Base-by-base conservation (phyloP, 192 early-diverging fungal species). In the Geranomyces michiganensis region DNA sequence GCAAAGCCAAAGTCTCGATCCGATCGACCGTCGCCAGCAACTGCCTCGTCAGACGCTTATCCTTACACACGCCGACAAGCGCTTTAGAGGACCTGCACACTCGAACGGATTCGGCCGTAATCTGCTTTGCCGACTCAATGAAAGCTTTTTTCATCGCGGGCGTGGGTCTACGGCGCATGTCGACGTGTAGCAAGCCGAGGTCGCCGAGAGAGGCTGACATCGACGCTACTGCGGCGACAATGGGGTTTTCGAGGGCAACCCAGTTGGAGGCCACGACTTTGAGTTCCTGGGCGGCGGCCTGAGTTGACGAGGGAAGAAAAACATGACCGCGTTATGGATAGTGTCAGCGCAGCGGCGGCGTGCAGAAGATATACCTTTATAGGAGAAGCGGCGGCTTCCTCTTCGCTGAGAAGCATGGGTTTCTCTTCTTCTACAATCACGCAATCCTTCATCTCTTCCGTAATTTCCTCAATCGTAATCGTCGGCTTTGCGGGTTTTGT, bases 271-370 rank as follows among this genome's bases (percentile, higher is more conserved):
- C 75, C 58, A 78, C 82, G 43, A 87, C 81, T 53, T 76, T 78
- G 48, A 87, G 77, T 67, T 87, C 82, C 65, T 84, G 82, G 1
- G 75, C 85, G 0, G 81, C 85, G 7, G 85, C 82, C 81, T 60
- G 58, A 60, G 5, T 7, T n/a, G n/a, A n/a, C n/a, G n/a, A n/a
- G n/a, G 1, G 2, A 53, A 53, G 24, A 17, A 53, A 3, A 7
- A 53, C 5, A 10, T 10, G 10, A 41, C 36, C 10, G 10, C 10
- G 36, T 41, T 53, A 53, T 26, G 24, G 51, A 53, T 4, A 24
- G 15, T 53, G 51, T 47, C 51, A 8, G 24, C 17, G 15, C 5
- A 41, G 10, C 36, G 51, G 51, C 24, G 46, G 46, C 17, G n/a
- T 53, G n/a, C 24, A 53, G 51, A 53, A 6, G 31, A 26, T 60